Evolutionary conservation across 108 stramenopile genomes (phyloP).

Genomic region (Skeletonema tropicum): DNA sequence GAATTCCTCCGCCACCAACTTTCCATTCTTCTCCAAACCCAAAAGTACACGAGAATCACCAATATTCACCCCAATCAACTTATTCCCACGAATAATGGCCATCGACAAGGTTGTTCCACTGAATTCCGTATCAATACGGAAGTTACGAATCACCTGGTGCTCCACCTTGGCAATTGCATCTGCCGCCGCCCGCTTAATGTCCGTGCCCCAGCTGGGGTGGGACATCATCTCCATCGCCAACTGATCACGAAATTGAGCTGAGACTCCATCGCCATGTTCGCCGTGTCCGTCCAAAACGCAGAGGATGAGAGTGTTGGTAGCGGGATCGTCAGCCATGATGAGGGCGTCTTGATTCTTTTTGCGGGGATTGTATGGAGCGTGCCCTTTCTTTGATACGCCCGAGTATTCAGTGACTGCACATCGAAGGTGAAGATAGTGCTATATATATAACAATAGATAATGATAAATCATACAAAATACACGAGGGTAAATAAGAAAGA

Average conservation of each 20-base stretch:
- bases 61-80: conserved; percentile 91
- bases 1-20: conserved; percentile 81
- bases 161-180: conserved; percentile 92
- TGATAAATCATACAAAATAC: neutral
- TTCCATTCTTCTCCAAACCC: conserved; percentile 65
- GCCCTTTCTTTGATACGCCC: conserved; percentile 96
- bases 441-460: neutral
- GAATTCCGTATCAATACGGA: conserved; percentile 94
- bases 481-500: neutral
- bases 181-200: conserved; percentile 74
- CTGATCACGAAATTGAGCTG: conserved; percentile 88
- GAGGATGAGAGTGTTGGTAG: conserved; percentile 90
- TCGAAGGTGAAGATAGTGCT: conserved; percentile 54
- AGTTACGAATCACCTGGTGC: conserved; percentile 86
- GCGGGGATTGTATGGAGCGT: conserved; percentile 98
- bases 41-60: conserved; percentile 93
- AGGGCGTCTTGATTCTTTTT: conserved; percentile 99
- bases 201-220: conserved; percentile 81
- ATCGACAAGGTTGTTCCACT: conserved; percentile 95
- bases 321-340: conserved; percentile 94
- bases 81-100: conserved; percentile 90
- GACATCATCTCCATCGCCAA: conserved; percentile 88
- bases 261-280: conserved; percentile 95
- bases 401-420: conserved; percentile 95
- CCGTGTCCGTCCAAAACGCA: conserved; percentile 98